phyloP scores from a whole-genome alignment of 345 rosid species.

The Fremontodendron californicum region DNA sequence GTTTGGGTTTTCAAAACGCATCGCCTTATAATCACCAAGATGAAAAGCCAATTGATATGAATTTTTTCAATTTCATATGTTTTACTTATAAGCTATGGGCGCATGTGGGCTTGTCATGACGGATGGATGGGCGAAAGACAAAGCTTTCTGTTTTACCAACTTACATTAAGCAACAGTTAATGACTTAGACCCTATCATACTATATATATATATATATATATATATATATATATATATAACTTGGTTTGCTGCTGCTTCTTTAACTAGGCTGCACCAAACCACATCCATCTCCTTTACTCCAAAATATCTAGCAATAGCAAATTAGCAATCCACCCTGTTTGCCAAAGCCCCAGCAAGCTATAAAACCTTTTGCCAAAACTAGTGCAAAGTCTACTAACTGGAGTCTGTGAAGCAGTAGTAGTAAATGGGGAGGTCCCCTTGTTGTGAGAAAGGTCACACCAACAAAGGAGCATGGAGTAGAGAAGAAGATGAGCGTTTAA shows the following conservation, averaged over 20 bases:
- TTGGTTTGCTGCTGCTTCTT: neutral
- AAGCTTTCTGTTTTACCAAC: neutral
- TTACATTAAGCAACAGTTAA: neutral
- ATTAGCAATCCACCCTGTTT: neutral
- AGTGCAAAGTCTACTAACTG: neutral
- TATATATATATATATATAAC: neutral
- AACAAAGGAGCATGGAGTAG: constrained; percentile 84
- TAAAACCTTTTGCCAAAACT: neutral
- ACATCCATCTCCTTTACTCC: neutral
- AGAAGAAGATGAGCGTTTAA: constrained; percentile 69
- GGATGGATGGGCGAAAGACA: neutral
- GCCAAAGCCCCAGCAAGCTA: neutral
- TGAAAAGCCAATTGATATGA: neutral
- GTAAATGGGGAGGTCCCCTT: constrained; percentile 71
- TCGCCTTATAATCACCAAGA: no score
- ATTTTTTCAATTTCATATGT: neutral
- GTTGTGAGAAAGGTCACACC: constrained; percentile 75
- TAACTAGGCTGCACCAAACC: neutral
- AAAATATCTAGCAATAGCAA: neutral
- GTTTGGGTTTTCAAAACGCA: no score
- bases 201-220: no score
- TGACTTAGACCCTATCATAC: neutral
- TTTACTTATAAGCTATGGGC: neutral
- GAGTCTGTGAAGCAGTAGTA: no score
- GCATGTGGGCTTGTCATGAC: no score